Percentiles rank a stretch among this genome's conserved stretches.
Conservation (phyloP, 2,329 filamentous ascomycete genomes). For the Colletotrichum theobromicola region DNA sequence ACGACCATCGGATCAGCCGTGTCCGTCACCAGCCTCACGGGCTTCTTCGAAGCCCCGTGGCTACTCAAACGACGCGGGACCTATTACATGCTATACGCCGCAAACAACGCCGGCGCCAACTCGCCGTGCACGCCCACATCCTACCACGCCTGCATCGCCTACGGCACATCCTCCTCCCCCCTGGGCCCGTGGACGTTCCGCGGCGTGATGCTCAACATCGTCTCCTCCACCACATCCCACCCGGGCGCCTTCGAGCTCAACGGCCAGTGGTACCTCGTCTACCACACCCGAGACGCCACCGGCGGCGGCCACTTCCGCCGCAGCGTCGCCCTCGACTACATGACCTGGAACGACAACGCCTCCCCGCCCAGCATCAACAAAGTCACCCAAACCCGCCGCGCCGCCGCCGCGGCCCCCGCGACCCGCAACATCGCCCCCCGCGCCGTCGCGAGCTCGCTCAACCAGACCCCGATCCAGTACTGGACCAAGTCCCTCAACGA, state of each 20-base stretch:
- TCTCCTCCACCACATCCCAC: conserved; percentile 41
- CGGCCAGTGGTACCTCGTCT: conserved; percentile 35
- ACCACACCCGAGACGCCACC: conserved; percentile 39
- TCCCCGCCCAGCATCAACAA: conserved; percentile 31
- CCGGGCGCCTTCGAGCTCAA: conserved; percentile 34
- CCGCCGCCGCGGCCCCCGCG: conserved; percentile 25
- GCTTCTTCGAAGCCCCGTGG: conserved; percentile 44
- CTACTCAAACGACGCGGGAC: conserved; percentile 36
- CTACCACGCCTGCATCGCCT: conserved; percentile 42
- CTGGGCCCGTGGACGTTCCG: conserved; percentile 40
- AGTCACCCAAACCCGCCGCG: conserved; percentile 32
- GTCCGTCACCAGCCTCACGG: conserved; percentile 30
- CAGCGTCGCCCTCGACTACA: conserved; percentile 25
- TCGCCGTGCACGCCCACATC: conserved; percentile 41
- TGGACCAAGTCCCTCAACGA: conserved; percentile 40
- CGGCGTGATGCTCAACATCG: conserved; percentile 36
- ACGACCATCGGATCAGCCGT: conserved; percentile 30
- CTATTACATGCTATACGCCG: conserved; percentile 44
- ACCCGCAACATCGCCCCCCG: conserved; percentile 36
- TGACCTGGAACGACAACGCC: conserved; percentile 28
- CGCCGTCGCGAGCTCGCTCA: conserved; percentile 28
- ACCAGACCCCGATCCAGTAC: conserved; percentile 39
- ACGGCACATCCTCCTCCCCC: conserved; percentile 36
- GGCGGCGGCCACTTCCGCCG: conserved; percentile 39
- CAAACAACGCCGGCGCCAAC: conserved; percentile 38